Conservation (phyloP, 306 rosid genomes). For the Betula pendula region DNA sequence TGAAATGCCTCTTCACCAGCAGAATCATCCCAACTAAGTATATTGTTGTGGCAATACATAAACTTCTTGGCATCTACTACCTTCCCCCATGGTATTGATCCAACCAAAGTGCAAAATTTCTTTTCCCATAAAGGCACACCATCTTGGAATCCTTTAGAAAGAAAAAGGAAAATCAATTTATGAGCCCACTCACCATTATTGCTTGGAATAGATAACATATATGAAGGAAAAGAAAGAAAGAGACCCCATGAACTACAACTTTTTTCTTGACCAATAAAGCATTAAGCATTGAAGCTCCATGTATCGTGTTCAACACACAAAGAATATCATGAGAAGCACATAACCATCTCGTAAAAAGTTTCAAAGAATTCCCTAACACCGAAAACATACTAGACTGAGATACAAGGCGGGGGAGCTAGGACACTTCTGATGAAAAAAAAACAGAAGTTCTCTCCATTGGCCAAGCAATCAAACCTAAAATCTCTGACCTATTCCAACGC, state of each 20-base stretch:
- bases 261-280: constrained; percentile 5
- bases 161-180: neutral
- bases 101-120: constrained; percentile 59
- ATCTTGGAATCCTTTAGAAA: constrained; percentile 48
- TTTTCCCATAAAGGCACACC: constrained; percentile 93
- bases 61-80: constrained; percentile 54
- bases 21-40: constrained; percentile 70
- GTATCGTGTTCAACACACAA: neutral
- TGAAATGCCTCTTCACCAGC: constrained; percentile 76
- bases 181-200: neutral
- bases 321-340: neutral
- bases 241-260: constrained; percentile 10
- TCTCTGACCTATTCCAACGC: neutral
- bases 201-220: neutral
- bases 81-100: constrained; percentile 81
- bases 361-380: neutral
- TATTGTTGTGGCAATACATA: constrained; percentile 44
- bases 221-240: neutral
- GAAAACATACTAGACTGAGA: constrained; percentile 8
- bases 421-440: neutral
- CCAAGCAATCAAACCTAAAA: neutral
- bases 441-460: neutral
- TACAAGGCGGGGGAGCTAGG: constrained; percentile 9
- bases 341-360: neutral
- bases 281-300: neutral